These are phyloP conservation scores for Nannizziopsis arthrosporioides DNA, from an alignment of 2,329 filamentous ascomycete species.

Conservation along the genomic window DNA sequence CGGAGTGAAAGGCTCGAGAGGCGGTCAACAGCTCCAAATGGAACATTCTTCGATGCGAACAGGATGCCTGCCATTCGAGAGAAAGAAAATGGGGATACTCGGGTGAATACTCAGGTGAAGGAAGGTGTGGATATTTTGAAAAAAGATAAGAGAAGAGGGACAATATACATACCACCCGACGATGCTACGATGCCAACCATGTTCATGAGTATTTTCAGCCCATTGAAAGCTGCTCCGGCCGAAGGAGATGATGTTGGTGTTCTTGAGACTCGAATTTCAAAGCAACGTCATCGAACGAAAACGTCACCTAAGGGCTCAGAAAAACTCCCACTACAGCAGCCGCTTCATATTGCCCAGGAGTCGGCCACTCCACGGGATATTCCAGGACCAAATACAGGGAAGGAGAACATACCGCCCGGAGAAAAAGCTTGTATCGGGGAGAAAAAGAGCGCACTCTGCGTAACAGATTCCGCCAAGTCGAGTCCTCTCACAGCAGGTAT, in stretches of 20 bases:
- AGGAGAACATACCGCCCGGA: slow-evolving; percentile 51
- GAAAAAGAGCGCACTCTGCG: slow-evolving; percentile 16
- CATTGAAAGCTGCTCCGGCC: slow-evolving; percentile 23
- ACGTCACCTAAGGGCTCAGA: slow-evolving; percentile 17
- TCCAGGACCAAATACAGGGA: slow-evolving; percentile 46
- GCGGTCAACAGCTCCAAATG: background rate
- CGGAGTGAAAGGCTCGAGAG: slow-evolving; percentile 6
- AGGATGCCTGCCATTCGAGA: background rate
- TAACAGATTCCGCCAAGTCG: slow-evolving; percentile 9
- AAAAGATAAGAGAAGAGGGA: slow-evolving; percentile 27
- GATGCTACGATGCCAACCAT: slow-evolving; percentile 33
- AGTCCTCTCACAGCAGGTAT: slow-evolving; percentile 20
- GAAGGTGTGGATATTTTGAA: slow-evolving; percentile 19
- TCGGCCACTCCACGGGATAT: slow-evolving; percentile 34
- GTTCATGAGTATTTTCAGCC: slow-evolving; percentile 36
- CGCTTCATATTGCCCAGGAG: slow-evolving; percentile 31
- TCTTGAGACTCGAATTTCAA: slow-evolving; percentile 26
- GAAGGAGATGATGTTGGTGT: slow-evolving; percentile 22
- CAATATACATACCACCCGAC: slow-evolving; percentile 34
- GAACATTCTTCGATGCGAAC: background rate
- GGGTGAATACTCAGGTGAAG: background rate
- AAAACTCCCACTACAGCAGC: slow-evolving; percentile 40
- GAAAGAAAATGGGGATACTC: too few relatives aligned
- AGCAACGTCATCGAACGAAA: slow-evolving; percentile 23
- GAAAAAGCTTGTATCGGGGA: slow-evolving; percentile 11